phyloP scores from a whole-genome alignment of 164 flowering plant species.

The Cinnamomum micranthum region DNA sequence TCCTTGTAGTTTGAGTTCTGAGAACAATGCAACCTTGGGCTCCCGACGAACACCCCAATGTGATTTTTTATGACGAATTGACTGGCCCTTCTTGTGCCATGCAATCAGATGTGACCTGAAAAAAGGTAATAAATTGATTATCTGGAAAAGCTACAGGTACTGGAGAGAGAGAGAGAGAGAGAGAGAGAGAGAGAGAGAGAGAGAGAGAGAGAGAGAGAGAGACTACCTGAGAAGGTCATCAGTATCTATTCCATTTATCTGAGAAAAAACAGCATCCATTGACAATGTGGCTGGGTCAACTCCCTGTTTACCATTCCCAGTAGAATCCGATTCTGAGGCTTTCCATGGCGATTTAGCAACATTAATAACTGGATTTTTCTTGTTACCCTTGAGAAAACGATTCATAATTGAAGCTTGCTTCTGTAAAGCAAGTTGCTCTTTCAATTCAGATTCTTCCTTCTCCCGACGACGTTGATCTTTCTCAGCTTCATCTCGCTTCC shows the following conservation, averaged over 20 bases:
- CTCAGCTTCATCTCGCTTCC: slow-evolving; percentile 38
- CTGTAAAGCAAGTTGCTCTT: slow-evolving; percentile 54
- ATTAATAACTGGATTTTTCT: slow-evolving; percentile 24
- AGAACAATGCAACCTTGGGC: slow-evolving; percentile 64
- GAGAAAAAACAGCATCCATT: slow-evolving; percentile 59
- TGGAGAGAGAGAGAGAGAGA: not conserved
- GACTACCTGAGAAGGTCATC: slow-evolving; percentile 52
- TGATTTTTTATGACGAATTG: slow-evolving; percentile 38
- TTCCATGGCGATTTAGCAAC: slow-evolving; percentile 25
- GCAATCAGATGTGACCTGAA: slow-evolving; percentile 59
- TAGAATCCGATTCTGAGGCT: slow-evolving; percentile 18
- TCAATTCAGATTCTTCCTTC: slow-evolving; percentile 69
- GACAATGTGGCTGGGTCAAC: slow-evolving; percentile 36
- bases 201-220: slow-evolving; percentile 1
- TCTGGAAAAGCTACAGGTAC: not conserved
- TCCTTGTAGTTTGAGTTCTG: slow-evolving; percentile 63
- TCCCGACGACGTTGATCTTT: slow-evolving; percentile 61
- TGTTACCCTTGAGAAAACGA: slow-evolving; percentile 67
- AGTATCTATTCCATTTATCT: slow-evolving; percentile 19
- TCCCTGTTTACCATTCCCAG: slow-evolving; percentile 20
- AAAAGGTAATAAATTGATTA: not conserved
- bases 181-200: not conserved
- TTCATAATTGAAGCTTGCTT: slow-evolving; percentile 95
- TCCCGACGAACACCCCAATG: slow-evolving; percentile 76
- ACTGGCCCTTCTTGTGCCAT: slow-evolving; percentile 52